These are phyloP conservation scores for Annulohypoxylon nitens DNA, from an alignment of 495 filamentous ascomycete species.

Conservation along the genomic window DNA sequence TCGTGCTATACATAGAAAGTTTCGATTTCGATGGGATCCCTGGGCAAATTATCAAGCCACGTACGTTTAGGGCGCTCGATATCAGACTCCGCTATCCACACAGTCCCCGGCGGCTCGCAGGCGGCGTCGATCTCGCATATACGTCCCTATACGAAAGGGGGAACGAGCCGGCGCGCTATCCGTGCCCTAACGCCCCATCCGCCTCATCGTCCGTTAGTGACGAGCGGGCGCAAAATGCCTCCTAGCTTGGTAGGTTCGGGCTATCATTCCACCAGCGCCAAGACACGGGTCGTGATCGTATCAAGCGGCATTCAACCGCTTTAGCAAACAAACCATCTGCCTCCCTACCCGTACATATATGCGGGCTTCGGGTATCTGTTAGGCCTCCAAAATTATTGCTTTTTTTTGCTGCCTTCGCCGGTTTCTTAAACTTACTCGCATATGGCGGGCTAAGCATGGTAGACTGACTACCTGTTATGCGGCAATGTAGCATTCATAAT, in stretches of 20 bases:
- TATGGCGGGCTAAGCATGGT: background rate
- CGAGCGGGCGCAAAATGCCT: background rate
- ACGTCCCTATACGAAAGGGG: background rate
- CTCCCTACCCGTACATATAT: background rate
- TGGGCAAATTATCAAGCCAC: slow-evolving; percentile 3
- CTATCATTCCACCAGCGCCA: background rate
- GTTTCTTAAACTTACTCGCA: background rate
- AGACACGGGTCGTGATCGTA: background rate
- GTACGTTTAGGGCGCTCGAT: slow-evolving; percentile 1
- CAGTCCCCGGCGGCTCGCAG: background rate
- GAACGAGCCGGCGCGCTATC: background rate
- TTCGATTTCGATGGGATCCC: background rate
- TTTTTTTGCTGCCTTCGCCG: background rate
- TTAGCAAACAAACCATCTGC: background rate
- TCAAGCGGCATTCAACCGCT: background rate
- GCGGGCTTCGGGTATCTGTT: background rate
- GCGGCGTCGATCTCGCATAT: slow-evolving; percentile 1
- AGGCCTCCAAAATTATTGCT: background rate
- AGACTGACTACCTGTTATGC: background rate
- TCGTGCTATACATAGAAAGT: slow-evolving; percentile 2
- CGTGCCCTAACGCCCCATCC: background rate
- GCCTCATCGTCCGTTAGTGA: background rate
- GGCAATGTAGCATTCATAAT: background rate
- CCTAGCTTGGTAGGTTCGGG: background rate
- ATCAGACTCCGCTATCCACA: background rate